Evolutionary conservation across 208 protist genomes (phyloP).

Genomic region (Acanthamoeba rhysodes): DNA sequence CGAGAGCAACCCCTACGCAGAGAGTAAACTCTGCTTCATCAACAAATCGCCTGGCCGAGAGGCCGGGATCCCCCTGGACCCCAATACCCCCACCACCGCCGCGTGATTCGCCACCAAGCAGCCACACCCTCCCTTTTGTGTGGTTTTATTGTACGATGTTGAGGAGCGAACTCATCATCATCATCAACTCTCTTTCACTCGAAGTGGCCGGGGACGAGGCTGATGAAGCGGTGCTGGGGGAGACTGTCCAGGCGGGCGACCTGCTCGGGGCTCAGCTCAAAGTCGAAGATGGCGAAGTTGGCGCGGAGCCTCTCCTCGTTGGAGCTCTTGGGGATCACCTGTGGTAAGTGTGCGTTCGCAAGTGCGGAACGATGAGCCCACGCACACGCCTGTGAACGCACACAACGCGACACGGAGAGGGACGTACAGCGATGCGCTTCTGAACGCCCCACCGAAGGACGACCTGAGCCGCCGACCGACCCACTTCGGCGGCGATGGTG

Average conservation of each 20-base stretch:
- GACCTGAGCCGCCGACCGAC: conserved; percentile 72
- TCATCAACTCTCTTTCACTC: neutral
- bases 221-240: neutral
- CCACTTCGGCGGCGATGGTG: conserved; percentile 69
- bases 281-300: conserved; percentile 94
- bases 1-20: too few relatives aligned
- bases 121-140: too few relatives aligned
- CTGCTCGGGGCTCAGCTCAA: conserved; percentile 91
- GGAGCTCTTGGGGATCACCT: conserved; percentile 93
- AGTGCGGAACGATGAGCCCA: neutral
- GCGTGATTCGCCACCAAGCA: too few relatives aligned
- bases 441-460: conserved; percentile 79
- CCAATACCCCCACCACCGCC: too few relatives aligned
- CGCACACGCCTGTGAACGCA: neutral
- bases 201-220: conserved; percentile 21
- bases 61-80: too few relatives aligned
- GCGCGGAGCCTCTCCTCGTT: conserved; percentile 91
- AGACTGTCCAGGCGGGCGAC: conserved; percentile 87
- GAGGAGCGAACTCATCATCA: too few relatives aligned
- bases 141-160: too few relatives aligned
- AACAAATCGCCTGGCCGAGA: too few relatives aligned
- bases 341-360: neutral
- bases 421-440: conserved; percentile 22
- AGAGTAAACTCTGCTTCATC: too few relatives aligned
- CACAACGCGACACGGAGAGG: neutral